Percentiles rank a stretch among this genome's conserved stretches.
phyloP scores from a whole-genome alignment of 257 asterid genomes.

The Solanum chiquidenum region DNA sequence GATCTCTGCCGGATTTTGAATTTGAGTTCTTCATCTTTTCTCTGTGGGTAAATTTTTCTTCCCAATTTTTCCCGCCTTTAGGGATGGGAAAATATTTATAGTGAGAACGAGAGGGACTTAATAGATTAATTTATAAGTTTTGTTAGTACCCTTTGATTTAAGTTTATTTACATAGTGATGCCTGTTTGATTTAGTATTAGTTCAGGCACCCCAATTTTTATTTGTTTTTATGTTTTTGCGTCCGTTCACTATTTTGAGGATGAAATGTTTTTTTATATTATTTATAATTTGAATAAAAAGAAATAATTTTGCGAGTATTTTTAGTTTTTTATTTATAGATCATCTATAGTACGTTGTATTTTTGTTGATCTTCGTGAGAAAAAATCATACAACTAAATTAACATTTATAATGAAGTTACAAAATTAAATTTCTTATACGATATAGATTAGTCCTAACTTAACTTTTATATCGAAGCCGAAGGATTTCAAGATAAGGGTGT shows the following conservation, averaged over 20 bases:
- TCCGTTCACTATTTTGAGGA: background rate
- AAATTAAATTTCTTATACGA: background rate
- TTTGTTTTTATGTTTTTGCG: background rate
- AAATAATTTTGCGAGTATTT: background rate
- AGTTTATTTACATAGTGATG: background rate
- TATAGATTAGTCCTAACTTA: background rate
- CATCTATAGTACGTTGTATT: background rate
- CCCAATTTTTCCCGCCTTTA: conserved; percentile 31
- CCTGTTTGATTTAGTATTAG: background rate
- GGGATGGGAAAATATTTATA: background rate
- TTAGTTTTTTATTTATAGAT: background rate
- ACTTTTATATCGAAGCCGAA: background rate
- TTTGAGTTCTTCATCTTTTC: conserved; percentile 25
- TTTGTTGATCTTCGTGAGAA: background rate
- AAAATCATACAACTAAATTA: background rate
- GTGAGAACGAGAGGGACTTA: background rate
- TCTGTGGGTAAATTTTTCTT: background rate
- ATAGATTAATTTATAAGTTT: background rate
- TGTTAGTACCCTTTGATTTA: background rate
- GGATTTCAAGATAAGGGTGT: background rate
- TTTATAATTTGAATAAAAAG: background rate
- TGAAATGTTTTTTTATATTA: background rate
- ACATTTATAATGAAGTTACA: background rate
- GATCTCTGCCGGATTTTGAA: conserved; percentile 26
- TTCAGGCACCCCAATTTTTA: background rate